Percentiles rank a stretch among this genome's conserved stretches.
Conservation (phyloP, 805 yeast genomes). For the Yarrowia phangngaensis region DNA sequence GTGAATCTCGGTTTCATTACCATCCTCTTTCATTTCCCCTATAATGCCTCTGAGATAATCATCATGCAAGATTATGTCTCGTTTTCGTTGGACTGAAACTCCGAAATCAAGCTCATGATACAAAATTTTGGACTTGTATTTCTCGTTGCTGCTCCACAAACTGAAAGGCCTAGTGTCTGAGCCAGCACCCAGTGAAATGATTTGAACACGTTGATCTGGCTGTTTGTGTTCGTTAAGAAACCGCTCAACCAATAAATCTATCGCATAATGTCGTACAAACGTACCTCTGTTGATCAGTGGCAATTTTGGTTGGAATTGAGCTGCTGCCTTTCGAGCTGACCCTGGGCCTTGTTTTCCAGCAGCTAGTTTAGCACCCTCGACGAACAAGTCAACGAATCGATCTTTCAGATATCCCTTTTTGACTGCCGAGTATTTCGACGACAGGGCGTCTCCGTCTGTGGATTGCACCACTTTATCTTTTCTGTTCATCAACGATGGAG, state of each 20-base stretch:
- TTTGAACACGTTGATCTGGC: slow-evolving; percentile 38
- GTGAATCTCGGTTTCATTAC: slow-evolving; percentile 29
- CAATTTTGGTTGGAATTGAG: slow-evolving; percentile 41
- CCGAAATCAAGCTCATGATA: slow-evolving; percentile 67
- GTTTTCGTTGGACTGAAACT: slow-evolving; percentile 51
- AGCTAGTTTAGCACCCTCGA: slow-evolving; percentile 28
- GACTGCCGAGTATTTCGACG: slow-evolving; percentile 50
- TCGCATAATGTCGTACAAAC: slow-evolving; percentile 47
- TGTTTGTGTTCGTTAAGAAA: slow-evolving; percentile 39
- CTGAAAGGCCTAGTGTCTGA: slow-evolving; percentile 68
- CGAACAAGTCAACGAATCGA: slow-evolving; percentile 35
- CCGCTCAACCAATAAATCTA: slow-evolving; percentile 43
- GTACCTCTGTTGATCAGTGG: slow-evolving; percentile 65
- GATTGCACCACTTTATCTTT: slow-evolving; percentile 48
- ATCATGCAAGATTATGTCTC: slow-evolving; percentile 45
- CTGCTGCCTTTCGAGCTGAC: slow-evolving; percentile 13
- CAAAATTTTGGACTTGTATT: slow-evolving; percentile 36
- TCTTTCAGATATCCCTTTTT: slow-evolving; percentile 48
- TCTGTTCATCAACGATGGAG: too few species aligned
- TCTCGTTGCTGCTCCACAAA: slow-evolving; percentile 38
- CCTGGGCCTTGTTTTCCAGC: slow-evolving; percentile 12
- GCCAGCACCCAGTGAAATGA: slow-evolving; percentile 76
- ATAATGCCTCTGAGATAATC: slow-evolving; percentile 38
- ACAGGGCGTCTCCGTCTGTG: slow-evolving; percentile 60
- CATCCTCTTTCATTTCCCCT: slow-evolving; percentile 15